These are phyloP conservation scores for Nemania sp. DNA, from an alignment of 2,329 filamentous ascomycete genomes.

Conservation along the genomic window DNA sequence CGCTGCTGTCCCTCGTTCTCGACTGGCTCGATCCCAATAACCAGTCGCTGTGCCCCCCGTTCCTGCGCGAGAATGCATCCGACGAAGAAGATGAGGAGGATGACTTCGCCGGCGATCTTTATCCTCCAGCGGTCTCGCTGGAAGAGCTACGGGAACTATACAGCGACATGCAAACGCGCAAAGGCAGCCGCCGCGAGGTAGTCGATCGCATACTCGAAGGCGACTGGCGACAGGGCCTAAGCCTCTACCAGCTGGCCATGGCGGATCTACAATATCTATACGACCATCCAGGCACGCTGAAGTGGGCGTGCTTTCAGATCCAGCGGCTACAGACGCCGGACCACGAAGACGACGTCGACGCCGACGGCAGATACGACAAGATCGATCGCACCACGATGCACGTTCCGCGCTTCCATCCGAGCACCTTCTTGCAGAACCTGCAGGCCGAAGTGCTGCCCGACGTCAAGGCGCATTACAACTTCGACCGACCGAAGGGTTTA, in stretches of 20 bases:
- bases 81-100: conserved; percentile 54
- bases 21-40: conserved; percentile 76
- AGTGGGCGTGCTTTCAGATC: conserved; percentile 66
- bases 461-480: conserved; percentile 81
- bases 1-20: conserved; percentile 71
- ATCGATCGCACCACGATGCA: conserved; percentile 51
- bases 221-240: conserved; percentile 69
- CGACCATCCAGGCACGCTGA: conserved; percentile 65
- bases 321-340: conserved; percentile 51
- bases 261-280: conserved; percentile 68
- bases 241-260: conserved; percentile 69
- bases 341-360: conserved; percentile 44
- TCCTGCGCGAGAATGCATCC: conserved; percentile 49
- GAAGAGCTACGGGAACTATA: conserved; percentile 70
- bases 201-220: conserved; percentile 66
- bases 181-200: conserved; percentile 65
- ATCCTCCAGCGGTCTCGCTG: conserved; percentile 67
- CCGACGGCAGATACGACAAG: conserved; percentile 33
- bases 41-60: conserved; percentile 61
- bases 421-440: conserved; percentile 76
- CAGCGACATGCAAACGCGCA: conserved; percentile 59
- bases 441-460: conserved; percentile 75
- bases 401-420: conserved; percentile 76
- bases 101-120: conserved; percentile 66
- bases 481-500: conserved; percentile 70